Evolutionary conservation across 177 flowering plant species (phyloP).

Genomic region (Tripterygium wilfordii): DNA sequence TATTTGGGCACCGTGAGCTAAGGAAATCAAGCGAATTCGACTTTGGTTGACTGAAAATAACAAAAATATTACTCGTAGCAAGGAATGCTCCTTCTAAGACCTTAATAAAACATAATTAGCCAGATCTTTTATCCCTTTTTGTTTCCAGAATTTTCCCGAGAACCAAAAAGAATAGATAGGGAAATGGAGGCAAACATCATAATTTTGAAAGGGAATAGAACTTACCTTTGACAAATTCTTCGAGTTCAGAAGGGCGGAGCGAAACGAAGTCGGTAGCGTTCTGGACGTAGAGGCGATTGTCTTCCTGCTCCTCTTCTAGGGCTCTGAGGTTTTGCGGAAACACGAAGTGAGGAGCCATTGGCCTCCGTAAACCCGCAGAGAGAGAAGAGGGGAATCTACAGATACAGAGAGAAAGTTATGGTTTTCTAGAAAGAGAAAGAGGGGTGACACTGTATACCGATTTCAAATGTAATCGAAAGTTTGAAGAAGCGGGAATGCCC

Average conservation of each 20-base stretch:
- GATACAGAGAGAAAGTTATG: background rate
- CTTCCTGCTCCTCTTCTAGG: conserved; percentile 50
- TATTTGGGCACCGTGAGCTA: no score
- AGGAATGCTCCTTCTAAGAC: no score
- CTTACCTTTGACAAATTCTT: conserved; percentile 89
- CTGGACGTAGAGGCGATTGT: conserved; percentile 48
- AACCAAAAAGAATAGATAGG: background rate
- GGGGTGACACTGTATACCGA: conserved; percentile 2
- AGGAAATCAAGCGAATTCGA: no score
- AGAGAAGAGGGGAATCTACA: background rate
- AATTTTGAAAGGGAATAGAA: background rate
- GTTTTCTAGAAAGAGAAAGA: conserved; percentile 7
- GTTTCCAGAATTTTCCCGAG: background rate
- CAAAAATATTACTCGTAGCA: no score
- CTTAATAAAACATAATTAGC: no score
- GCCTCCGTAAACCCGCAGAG: background rate
- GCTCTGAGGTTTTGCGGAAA: conserved; percentile 56
- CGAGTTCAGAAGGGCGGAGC: conserved; percentile 61
- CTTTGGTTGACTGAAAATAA: no score
- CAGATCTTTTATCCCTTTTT: no score
- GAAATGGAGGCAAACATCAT: background rate
- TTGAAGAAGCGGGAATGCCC: conserved; percentile 6
- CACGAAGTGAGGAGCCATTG: conserved; percentile 65
- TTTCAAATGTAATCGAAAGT: conserved; percentile 4
- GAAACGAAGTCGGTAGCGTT: conserved; percentile 38